Percentiles rank a stretch among this genome's conserved stretches.
These are phyloP conservation scores for Zoysia japonica DNA, from an alignment of 176 grass and related monocot genomes.

Conservation along the genomic window DNA sequence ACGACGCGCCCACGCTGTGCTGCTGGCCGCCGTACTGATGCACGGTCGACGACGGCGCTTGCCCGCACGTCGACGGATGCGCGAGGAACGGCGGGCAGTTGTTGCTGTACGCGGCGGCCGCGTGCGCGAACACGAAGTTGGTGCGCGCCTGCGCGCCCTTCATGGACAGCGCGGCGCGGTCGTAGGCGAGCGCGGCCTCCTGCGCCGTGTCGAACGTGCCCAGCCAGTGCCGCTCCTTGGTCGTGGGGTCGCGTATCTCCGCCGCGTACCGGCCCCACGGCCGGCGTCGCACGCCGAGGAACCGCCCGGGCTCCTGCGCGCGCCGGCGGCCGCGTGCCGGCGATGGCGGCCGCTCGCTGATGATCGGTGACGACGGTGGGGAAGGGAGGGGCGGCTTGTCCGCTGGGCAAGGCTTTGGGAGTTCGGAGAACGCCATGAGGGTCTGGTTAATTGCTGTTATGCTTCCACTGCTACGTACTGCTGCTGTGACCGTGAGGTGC, in stretches of 20 bases:
- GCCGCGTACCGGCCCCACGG: slow-evolving; percentile 97
- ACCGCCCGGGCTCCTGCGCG: slow-evolving; percentile 77
- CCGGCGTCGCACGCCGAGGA: slow-evolving; percentile 83
- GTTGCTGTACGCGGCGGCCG: slow-evolving; percentile 38
- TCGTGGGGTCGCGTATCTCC: slow-evolving; percentile 95
- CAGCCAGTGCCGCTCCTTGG: slow-evolving; percentile 96
- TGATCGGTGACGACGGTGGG: slow-evolving; percentile 53
- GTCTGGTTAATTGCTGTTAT: too few relatives aligned
- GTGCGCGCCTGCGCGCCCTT: slow-evolving; percentile 96
- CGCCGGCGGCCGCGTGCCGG: slow-evolving; percentile 50
- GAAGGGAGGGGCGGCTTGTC: slow-evolving; percentile 37
- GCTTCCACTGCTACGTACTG: slow-evolving; percentile 11
- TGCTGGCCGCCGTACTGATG: slow-evolving; percentile 35
- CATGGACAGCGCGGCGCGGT: slow-evolving; percentile 95
- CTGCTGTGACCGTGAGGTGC: background rate
- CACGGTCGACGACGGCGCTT: background rate
- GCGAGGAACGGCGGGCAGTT: slow-evolving; percentile 65
- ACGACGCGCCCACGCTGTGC: slow-evolving; percentile 20
- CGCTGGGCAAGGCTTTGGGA: too few relatives aligned
- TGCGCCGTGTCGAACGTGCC: slow-evolving; percentile 99
- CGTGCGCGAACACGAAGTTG: slow-evolving; percentile 82
- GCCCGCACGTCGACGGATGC: slow-evolving; percentile 53
- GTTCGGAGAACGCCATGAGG: slow-evolving; percentile 64
- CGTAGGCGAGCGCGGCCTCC: slow-evolving; percentile 96
- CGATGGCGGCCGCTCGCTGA: slow-evolving; percentile 35